phyloP scores from a whole-genome alignment of 805 yeast genomes.

The Lipomyces lipofer region DNA sequence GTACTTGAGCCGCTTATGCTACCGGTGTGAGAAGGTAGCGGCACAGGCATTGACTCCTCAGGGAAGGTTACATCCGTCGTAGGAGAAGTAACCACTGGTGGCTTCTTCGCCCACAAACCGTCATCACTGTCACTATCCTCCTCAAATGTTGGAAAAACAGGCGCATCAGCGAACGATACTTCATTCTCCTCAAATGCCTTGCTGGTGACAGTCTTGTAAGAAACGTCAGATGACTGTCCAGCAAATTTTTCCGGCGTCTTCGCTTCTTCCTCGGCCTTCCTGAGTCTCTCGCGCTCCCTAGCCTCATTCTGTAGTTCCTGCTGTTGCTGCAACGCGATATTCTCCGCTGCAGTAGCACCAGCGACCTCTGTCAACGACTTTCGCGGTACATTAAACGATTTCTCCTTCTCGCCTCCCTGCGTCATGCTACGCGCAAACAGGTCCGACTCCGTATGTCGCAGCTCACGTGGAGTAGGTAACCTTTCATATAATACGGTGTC shows the following conservation, averaged over 20 bases:
- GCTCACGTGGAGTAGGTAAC: neutral
- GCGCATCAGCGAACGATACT: constrained; percentile 74
- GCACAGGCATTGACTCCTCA: constrained; percentile 12
- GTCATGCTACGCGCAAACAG: neutral
- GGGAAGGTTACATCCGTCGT: neutral
- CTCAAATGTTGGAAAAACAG: constrained; percentile 45
- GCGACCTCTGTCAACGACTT: constrained; percentile 16
- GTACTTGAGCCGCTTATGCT: constrained; percentile 9
- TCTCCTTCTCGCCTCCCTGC: neutral
- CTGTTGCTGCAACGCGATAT: neutral
- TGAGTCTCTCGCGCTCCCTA: neutral
- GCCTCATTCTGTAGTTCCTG: neutral
- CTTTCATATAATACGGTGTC: no score
- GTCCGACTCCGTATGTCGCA: neutral
- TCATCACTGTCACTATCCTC: constrained; percentile 30
- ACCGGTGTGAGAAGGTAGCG: constrained; percentile 5
- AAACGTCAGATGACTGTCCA: constrained; percentile 11
- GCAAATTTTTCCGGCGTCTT: neutral
- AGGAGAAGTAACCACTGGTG: constrained; percentile 28
- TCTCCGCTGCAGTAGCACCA: constrained; percentile 4
- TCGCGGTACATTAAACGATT: constrained; percentile 18
- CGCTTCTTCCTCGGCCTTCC: neutral
- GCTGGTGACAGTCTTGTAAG: constrained; percentile 36
- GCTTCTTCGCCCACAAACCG: constrained; percentile 60
- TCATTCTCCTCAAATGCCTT: constrained; percentile 70